Percentiles rank a stretch among this genome's conserved stretches.
These are phyloP conservation scores for Akebia trifoliata DNA, from an alignment of 164 flowering plant genomes.

Conservation along the genomic window DNA sequence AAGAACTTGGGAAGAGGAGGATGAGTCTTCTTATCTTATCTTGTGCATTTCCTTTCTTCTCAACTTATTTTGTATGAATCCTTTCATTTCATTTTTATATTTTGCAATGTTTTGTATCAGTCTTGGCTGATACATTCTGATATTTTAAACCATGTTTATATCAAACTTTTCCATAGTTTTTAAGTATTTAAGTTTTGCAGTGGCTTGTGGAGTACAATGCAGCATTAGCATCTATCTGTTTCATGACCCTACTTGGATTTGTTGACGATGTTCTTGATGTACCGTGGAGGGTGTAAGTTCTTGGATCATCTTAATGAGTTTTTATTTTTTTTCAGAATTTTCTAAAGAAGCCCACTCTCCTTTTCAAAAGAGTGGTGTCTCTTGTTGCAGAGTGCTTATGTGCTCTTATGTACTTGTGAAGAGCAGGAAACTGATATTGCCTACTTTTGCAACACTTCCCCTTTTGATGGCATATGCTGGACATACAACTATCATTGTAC, in stretches of 20 bases:
- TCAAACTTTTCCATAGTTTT: not conserved
- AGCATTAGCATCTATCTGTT: slow-evolving; percentile 82
- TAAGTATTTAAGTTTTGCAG: slow-evolving; percentile 33
- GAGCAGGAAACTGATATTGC: slow-evolving; percentile 78
- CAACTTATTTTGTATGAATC: not conserved
- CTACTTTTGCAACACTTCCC: slow-evolving; percentile 87
- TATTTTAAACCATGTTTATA: too few relatives aligned
- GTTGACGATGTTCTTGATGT: slow-evolving; percentile 95
- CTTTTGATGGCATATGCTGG: slow-evolving; percentile 99
- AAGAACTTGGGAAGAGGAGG: not conserved
- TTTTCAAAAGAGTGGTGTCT: not conserved
- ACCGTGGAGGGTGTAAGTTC: slow-evolving; percentile 96
- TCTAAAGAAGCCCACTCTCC: not conserved
- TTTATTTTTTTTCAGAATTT: slow-evolving; percentile 5
- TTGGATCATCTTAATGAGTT: slow-evolving; percentile 6
- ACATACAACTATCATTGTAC: slow-evolving; percentile 80
- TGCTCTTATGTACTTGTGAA: slow-evolving; percentile 20
- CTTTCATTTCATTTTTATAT: not conserved
- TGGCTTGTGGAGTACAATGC: slow-evolving; percentile 98
- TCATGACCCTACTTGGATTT: slow-evolving; percentile 94
- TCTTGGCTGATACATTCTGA: too few relatives aligned
- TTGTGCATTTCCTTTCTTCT: not conserved
- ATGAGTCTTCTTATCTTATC: not conserved
- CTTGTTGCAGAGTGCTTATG: slow-evolving; percentile 9
- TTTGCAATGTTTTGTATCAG: not conserved